A percentile compares a stretch with the other conserved stretches of the same genome.
phyloP scores from a whole-genome alignment of 192 early-diverging fungal species.

The Coemansia sp. region DNA sequence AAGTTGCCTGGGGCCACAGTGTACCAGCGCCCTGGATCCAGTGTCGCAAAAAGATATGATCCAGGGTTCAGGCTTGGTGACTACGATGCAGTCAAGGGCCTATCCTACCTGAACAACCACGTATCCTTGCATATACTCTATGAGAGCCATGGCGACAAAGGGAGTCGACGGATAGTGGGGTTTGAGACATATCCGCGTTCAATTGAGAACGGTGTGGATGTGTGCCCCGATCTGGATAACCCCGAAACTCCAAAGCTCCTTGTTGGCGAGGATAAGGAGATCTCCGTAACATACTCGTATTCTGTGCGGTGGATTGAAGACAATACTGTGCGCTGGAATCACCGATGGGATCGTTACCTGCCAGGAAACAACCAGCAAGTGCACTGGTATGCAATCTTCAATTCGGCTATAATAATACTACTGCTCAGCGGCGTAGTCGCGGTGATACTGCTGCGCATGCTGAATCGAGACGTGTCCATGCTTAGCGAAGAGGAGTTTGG shows the following conservation, averaged over 20 bases:
- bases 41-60: slow-evolving; percentile 44
- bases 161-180: slow-evolving; percentile 58
- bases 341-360: slow-evolving; percentile 69
- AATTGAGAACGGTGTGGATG: slow-evolving; percentile 21
- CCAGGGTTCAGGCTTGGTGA: slow-evolving; percentile 63
- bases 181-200: slow-evolving; percentile 74
- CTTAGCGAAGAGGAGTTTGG: slow-evolving; percentile 52
- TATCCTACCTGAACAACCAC: slow-evolving; percentile 67
- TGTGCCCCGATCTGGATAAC: slow-evolving; percentile 29
- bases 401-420: slow-evolving; percentile 65
- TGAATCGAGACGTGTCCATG: slow-evolving; percentile 59
- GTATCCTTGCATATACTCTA: slow-evolving; percentile 63
- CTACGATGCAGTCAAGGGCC: slow-evolving; percentile 35
- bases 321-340: slow-evolving; percentile 48
- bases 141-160: slow-evolving; percentile 32
- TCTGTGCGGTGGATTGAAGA: slow-evolving; percentile 72
- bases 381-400: slow-evolving; percentile 71
- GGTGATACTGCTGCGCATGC: slow-evolving; percentile 66
- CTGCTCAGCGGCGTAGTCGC: slow-evolving; percentile 65
- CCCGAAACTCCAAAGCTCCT: slow-evolving; percentile 5
- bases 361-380: slow-evolving; percentile 51
- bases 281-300: slow-evolving; percentile 62
- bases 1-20: slow-evolving; percentile 66
- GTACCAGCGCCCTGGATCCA: slow-evolving; percentile 9
- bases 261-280: slow-evolving; percentile 31